Conservation (phyloP, 257 asterid genomes). For the Nemophila menziesii region DNA sequence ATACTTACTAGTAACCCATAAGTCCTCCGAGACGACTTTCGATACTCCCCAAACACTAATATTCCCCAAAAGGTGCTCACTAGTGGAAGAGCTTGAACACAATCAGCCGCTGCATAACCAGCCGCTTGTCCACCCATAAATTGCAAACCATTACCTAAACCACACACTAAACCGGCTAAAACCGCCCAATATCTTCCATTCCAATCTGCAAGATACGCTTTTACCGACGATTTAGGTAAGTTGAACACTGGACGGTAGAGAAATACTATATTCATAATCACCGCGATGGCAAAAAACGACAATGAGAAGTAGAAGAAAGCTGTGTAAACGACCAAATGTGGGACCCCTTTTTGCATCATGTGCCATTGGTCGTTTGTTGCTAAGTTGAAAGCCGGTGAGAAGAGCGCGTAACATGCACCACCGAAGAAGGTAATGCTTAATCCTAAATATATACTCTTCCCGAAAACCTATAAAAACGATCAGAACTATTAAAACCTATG, state of each 20-base stretch:
- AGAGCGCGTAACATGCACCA: conserved; percentile 30
- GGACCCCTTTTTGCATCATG: conserved; percentile 20
- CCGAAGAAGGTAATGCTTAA: conserved; percentile 33
- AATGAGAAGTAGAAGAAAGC: conserved; percentile 51
- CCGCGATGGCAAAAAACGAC: conserved; percentile 26
- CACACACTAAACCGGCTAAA: conserved; percentile 31
- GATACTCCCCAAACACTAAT: conserved; percentile 35
- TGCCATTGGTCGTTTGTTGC: conserved; percentile 45
- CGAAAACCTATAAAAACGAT: conserved; percentile 18
- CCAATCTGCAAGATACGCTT: conserved; percentile 25
- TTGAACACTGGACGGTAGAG: conserved; percentile 32
- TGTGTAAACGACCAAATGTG: conserved; percentile 28
- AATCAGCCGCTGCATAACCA: conserved; percentile 50
- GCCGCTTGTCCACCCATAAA: conserved; percentile 57
- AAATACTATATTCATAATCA: conserved; percentile 21
- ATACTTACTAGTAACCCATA: conserved; percentile 29
- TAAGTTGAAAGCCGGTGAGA: conserved; percentile 45
- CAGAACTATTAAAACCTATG: background rate
- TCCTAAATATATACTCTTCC: conserved; percentile 33
- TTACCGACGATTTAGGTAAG: conserved; percentile 34
- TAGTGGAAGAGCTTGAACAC: conserved; percentile 56
- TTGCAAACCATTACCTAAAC: conserved; percentile 43
- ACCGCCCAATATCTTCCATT: conserved; percentile 31
- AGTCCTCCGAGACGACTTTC: conserved; percentile 32
- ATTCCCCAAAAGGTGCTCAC: conserved; percentile 57